phyloP scores from a whole-genome alignment of 1,284 basidiomycete genomes.

The Moesziomyces globuligerus region DNA sequence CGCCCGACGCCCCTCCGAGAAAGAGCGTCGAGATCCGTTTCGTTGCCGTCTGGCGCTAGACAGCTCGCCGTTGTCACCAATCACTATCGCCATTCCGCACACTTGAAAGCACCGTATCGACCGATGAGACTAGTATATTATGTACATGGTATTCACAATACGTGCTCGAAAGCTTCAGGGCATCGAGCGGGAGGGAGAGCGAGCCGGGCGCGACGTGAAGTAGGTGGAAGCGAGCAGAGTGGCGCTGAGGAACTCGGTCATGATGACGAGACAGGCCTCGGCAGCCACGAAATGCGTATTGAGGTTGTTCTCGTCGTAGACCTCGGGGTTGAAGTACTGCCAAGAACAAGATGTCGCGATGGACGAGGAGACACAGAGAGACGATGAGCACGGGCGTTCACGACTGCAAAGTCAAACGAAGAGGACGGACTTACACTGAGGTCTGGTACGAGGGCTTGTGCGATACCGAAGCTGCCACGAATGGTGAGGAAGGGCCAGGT shows the following conservation, averaged over 20 bases:
- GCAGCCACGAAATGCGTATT: conserved; percentile 20
- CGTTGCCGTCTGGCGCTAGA: conserved; percentile 31
- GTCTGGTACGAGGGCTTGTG: conserved; percentile 16
- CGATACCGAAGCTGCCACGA: conserved; percentile 46
- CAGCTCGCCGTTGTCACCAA: neutral
- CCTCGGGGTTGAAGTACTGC: conserved; percentile 37
- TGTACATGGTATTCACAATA: no score
- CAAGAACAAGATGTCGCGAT: neutral
- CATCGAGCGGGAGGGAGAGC: neutral
- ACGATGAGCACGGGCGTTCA: neutral
- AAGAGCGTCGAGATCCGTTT: conserved; percentile 40
- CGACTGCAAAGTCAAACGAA: neutral
- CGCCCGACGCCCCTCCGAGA: conserved; percentile 18
- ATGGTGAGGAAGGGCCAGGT: conserved; percentile 45
- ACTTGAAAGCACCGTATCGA: no score
- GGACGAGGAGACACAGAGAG: neutral
- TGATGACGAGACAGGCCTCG: conserved; percentile 36
- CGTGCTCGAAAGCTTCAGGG: neutral
- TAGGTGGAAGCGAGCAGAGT: conserved; percentile 30
- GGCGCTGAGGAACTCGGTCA: conserved; percentile 44
- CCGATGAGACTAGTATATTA: no score
- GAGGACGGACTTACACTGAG: conserved; percentile 24
- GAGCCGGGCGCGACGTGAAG: conserved; percentile 10
- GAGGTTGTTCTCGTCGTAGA: conserved; percentile 21
- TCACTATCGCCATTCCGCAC: neutral